Conservation (phyloP, 805 yeast genomes). For the Vanderwaltozyma yarrowii region DNA sequence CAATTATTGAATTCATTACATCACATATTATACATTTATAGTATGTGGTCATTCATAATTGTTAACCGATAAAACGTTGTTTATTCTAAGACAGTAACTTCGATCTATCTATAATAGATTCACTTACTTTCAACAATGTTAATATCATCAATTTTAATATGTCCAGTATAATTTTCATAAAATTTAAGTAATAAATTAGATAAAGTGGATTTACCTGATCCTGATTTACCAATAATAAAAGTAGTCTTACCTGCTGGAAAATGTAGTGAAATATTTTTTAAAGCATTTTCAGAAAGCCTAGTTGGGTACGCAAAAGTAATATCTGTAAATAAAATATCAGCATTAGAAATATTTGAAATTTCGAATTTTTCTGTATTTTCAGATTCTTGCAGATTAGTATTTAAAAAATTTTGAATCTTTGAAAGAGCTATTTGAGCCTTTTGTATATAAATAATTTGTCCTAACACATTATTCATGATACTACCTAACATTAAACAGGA, state of each 20-base stretch:
- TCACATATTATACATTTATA: too few relatives aligned
- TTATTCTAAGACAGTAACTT: too few relatives aligned
- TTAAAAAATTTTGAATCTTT: slow-evolving; percentile 37
- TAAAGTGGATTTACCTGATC: slow-evolving; percentile 87
- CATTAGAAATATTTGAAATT: not conserved
- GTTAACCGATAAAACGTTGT: too few relatives aligned
- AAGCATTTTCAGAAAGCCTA: slow-evolving; percentile 37
- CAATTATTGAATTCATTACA: too few relatives aligned
- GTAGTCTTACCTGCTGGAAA: slow-evolving; percentile 40
- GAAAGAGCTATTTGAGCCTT: slow-evolving; percentile 63
- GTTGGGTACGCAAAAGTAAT: slow-evolving; percentile 58
- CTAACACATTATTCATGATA: slow-evolving; percentile 43
- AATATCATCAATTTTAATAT: slow-evolving; percentile 46
- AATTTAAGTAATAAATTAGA: slow-evolving; percentile 51
- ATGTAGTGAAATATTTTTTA: slow-evolving; percentile 38
- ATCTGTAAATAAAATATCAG: slow-evolving; percentile 38
- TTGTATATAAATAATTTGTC: slow-evolving; percentile 50
- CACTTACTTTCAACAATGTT: too few relatives aligned
- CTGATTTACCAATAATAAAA: slow-evolving; percentile 78
- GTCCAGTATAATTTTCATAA: slow-evolving; percentile 45
- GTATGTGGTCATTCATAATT: too few relatives aligned
- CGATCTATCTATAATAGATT: too few relatives aligned
- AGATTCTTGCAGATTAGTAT: slow-evolving; percentile 1
- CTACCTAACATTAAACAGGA: slow-evolving; percentile 69
- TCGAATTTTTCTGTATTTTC: not conserved